phyloP scores from a whole-genome alignment of 352 stramenopile species.

The Globisporangium paroecandrum region DNA sequence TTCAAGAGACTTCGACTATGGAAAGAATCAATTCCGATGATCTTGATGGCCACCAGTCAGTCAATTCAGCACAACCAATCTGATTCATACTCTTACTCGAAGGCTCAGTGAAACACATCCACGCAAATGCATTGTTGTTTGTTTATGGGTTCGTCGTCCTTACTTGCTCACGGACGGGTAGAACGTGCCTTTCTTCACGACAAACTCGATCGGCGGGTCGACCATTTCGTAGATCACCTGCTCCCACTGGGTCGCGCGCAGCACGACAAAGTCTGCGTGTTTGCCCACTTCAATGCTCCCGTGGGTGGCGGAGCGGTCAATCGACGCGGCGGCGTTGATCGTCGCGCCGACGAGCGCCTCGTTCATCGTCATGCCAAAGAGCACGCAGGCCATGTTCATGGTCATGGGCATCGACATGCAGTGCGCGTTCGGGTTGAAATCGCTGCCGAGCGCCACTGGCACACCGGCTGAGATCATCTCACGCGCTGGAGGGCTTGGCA shows the following conservation, averaged over 20 bases:
- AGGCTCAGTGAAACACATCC: background rate
- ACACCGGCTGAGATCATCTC: constrained; percentile 69
- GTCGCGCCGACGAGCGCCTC: constrained; percentile 78
- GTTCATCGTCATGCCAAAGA: constrained; percentile 84
- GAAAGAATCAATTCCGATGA: background rate
- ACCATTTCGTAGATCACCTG: constrained; percentile 86
- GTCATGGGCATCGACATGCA: constrained; percentile 84
- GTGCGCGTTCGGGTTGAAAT: constrained; percentile 87
- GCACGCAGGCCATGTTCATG: constrained; percentile 87
- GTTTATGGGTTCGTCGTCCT: background rate
- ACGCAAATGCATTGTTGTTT: background rate
- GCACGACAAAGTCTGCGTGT: constrained; percentile 60
- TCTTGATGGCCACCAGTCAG: background rate
- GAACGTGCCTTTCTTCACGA: constrained; percentile 64
- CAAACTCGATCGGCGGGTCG: constrained; percentile 70
- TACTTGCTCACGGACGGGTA: constrained; percentile 5
- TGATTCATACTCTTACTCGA: background rate
- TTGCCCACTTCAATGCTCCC: constrained; percentile 80
- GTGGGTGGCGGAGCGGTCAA: constrained; percentile 67
- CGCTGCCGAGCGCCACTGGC: constrained; percentile 69
- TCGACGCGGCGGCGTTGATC: constrained; percentile 82
- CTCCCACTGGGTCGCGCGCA: constrained; percentile 74
- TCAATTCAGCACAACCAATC: background rate
- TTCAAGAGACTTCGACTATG: background rate
- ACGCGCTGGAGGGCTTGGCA: constrained; percentile 62